A percentile compares a stretch with the other conserved stretches of the same genome.
phyloP scores from a whole-genome alignment of 495 filamentous ascomycete genomes.

The Bacidia gigantensis region DNA sequence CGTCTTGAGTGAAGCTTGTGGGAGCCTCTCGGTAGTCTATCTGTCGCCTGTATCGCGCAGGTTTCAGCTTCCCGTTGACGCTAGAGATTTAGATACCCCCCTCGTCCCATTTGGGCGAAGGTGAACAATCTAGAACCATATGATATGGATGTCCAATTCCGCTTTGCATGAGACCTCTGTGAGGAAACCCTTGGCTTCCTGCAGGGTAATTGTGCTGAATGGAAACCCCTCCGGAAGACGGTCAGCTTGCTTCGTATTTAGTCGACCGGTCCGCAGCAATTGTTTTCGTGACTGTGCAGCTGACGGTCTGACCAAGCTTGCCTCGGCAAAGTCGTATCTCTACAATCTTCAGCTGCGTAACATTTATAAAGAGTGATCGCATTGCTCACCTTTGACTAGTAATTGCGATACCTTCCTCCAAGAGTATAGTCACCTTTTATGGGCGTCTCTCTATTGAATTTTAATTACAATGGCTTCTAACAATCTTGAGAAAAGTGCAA shows the following conservation, averaged over 20 bases:
- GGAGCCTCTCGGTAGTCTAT: background rate
- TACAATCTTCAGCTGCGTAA: background rate
- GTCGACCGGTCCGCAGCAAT: background rate
- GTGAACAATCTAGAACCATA: background rate
- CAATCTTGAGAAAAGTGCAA: background rate
- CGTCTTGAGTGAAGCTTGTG: too few species aligned
- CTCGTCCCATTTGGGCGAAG: background rate
- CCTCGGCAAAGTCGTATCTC: background rate
- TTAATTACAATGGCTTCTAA: background rate
- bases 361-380: background rate
- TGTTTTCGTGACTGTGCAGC: background rate
- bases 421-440: too few species aligned
- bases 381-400: background rate
- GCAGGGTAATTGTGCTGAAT: background rate
- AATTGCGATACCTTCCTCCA: background rate
- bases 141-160: background rate
- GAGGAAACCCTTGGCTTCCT: background rate
- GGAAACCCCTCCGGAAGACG: background rate
- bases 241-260: background rate
- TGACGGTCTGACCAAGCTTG: background rate
- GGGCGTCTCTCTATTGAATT: background rate
- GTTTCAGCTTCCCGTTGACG: background rate
- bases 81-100: background rate
- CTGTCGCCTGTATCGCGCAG: too few species aligned
- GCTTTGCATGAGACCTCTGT: background rate